Conservation (phyloP, 352 stramenopile species). For the Phytophthora pisi region DNA sequence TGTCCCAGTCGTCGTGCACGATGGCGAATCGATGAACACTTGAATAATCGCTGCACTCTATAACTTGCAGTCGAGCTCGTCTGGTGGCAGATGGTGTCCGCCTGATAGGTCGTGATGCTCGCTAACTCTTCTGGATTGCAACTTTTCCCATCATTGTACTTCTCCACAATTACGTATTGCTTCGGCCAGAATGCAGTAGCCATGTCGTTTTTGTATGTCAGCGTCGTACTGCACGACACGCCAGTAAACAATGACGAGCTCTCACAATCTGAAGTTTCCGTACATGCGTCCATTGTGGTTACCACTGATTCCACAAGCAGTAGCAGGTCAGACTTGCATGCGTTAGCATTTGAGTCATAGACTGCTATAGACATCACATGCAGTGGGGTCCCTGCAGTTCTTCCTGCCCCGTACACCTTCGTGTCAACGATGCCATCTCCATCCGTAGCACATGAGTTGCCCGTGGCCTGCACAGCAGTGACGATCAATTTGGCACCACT, state of each 20-base stretch:
- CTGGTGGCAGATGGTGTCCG: conserved; percentile 19
- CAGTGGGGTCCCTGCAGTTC: not conserved
- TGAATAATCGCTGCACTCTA: not conserved
- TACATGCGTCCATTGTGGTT: not conserved
- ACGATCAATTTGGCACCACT: not conserved
- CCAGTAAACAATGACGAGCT: not conserved
- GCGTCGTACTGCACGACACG: not conserved
- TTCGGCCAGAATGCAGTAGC: not conserved
- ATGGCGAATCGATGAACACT: not conserved
- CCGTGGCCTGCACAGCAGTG: conserved; percentile 2
- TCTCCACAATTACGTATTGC: not conserved
- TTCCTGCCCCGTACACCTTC: not conserved
- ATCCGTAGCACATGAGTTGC: conserved; percentile 2
- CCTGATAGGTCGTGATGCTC: conserved; percentile 12
- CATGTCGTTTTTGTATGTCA: not conserved
- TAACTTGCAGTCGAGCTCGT: conserved; percentile 4
- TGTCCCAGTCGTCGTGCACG: not conserved
- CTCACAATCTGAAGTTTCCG: not conserved
- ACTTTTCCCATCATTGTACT: not conserved
- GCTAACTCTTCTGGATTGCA: not conserved
- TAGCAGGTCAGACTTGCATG: not conserved
- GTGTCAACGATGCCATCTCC: conserved; percentile 6
- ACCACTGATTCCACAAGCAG: not conserved
- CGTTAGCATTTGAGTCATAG: not conserved
- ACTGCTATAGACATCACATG: not conserved